phyloP scores from a whole-genome alignment of 129 eudicot species.

The Saposhnikovia divaricata region DNA sequence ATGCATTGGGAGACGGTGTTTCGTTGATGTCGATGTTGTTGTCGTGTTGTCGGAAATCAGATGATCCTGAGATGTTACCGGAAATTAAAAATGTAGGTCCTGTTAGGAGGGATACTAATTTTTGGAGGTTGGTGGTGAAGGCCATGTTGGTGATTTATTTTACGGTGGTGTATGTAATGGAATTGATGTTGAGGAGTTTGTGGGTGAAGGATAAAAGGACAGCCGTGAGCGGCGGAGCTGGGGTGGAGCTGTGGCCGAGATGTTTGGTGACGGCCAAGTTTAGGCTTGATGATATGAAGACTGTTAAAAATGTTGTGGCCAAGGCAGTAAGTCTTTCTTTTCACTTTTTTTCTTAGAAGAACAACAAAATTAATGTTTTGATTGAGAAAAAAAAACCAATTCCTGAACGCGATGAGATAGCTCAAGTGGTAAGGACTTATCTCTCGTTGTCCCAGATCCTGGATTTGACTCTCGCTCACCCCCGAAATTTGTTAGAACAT shows the following conservation, averaged over 20 bases:
- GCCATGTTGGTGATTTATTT: constrained; percentile 34
- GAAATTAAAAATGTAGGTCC: constrained; percentile 8
- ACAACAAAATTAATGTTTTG: too few relatives aligned
- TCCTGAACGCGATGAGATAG: too few relatives aligned
- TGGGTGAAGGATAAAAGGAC: constrained; percentile 48
- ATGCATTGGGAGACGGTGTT: constrained; percentile 84
- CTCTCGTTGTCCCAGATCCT: too few relatives aligned
- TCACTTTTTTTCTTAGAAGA: too few relatives aligned
- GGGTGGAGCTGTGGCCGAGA: constrained; percentile 92
- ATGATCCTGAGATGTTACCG: constrained; percentile 38
- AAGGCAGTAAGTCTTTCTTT: constrained; percentile 39
- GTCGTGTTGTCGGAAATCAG: constrained; percentile 33
- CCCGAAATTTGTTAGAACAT: too few relatives aligned
- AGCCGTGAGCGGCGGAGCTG: constrained; percentile 63
- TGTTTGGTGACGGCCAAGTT: constrained; percentile 56
- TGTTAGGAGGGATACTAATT: not conserved
- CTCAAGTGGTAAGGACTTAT: too few relatives aligned
- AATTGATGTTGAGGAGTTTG: constrained; percentile 38
- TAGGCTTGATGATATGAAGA: constrained; percentile 64
- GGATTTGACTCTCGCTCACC: too few relatives aligned
- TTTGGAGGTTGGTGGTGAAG: not conserved
- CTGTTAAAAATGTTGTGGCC: constrained; percentile 50
- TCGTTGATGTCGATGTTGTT: constrained; percentile 68
- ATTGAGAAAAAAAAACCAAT: too few relatives aligned
- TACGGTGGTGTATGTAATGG: constrained; percentile 36